These are phyloP conservation scores for Entelexis paramagnoliae DNA, from an alignment of 1,139 yeast genomes.

Conservation along the genomic window DNA sequence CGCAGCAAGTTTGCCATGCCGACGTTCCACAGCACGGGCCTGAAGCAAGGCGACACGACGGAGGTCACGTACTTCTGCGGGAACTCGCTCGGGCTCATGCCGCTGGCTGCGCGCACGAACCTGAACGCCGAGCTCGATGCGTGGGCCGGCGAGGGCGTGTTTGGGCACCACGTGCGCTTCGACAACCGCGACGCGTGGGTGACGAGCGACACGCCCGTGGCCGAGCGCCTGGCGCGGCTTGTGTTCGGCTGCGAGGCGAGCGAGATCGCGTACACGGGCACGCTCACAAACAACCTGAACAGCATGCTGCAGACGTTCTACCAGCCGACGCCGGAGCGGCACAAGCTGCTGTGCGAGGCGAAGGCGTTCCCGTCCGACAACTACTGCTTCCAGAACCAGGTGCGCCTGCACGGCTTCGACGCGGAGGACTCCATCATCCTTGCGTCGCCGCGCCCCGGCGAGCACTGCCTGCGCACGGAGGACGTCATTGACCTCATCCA, in stretches of 20 bases:
- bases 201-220: slow-evolving; percentile 66
- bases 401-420: slow-evolving; percentile 48
- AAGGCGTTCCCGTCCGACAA: slow-evolving; percentile 88
- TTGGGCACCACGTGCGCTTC: slow-evolving; percentile 64
- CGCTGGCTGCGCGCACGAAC: slow-evolving; percentile 48
- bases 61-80: slow-evolving; percentile 65
- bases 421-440: slow-evolving; percentile 55
- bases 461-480: slow-evolving; percentile 49
- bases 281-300: slow-evolving; percentile 73
- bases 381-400: slow-evolving; percentile 74
- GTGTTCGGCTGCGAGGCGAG: slow-evolving; percentile 56
- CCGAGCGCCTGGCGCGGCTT: slow-evolving; percentile 56
- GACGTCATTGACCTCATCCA: slow-evolving; percentile 51
- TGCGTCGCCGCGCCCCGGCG: slow-evolving; percentile 47
- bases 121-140: slow-evolving; percentile 61
- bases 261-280: slow-evolving; percentile 83
- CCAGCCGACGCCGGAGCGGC: slow-evolving; percentile 45
- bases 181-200: slow-evolving; percentile 54
- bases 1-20: slow-evolving; percentile 47
- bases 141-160: slow-evolving; percentile 74
- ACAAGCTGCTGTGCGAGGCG: slow-evolving; percentile 71
- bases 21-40: slow-evolving; percentile 41
- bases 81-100: slow-evolving; percentile 86
- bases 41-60: slow-evolving; percentile 23
- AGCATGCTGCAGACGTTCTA: slow-evolving; percentile 65